phyloP scores from a whole-genome alignment of 2,329 filamentous ascomycete species.

The Lasiodiplodia theobromae region DNA sequence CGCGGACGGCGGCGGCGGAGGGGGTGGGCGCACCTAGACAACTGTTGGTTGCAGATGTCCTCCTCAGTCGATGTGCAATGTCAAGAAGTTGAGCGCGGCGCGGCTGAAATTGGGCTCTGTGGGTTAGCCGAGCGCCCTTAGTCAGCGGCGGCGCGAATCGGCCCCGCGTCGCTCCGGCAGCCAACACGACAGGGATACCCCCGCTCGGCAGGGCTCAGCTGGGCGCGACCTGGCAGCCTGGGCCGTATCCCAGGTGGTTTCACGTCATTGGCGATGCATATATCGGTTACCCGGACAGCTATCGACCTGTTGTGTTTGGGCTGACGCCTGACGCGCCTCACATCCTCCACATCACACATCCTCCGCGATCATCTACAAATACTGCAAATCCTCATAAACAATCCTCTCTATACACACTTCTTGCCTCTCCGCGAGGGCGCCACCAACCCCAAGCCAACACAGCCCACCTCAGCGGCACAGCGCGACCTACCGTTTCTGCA shows the following conservation, averaged over 20 bases:
- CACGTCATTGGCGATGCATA: conserved; percentile 27
- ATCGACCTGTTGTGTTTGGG: conserved; percentile 24
- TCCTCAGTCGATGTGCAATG: conserved; percentile 62
- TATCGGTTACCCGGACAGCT: conserved; percentile 28
- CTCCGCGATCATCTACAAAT: conserved; percentile 27
- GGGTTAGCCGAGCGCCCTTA: conserved; percentile 22
- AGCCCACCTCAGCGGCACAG: conserved; percentile 11
- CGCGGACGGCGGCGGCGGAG: neutral
- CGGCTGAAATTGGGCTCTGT: conserved; percentile 27
- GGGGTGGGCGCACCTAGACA: conserved; percentile 58
- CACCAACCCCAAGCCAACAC: neutral
- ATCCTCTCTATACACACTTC: conserved; percentile 16
- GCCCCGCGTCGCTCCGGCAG: conserved; percentile 19
- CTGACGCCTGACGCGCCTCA: conserved; percentile 16
- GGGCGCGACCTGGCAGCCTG: conserved; percentile 18
- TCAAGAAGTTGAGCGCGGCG: conserved; percentile 31
- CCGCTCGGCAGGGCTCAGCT: conserved; percentile 11
- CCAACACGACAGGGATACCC: neutral
- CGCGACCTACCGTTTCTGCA: conserved; percentile 20
- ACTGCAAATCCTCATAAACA: conserved; percentile 28
- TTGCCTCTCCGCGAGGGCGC: neutral
- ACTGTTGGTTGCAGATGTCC: conserved; percentile 54
- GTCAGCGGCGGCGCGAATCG: conserved; percentile 13
- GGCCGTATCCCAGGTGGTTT: conserved; percentile 14
- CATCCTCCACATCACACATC: conserved; percentile 21